Evolutionary conservation across 345 rosid species (phyloP).

Genomic region (Dovyalis caffra): DNA sequence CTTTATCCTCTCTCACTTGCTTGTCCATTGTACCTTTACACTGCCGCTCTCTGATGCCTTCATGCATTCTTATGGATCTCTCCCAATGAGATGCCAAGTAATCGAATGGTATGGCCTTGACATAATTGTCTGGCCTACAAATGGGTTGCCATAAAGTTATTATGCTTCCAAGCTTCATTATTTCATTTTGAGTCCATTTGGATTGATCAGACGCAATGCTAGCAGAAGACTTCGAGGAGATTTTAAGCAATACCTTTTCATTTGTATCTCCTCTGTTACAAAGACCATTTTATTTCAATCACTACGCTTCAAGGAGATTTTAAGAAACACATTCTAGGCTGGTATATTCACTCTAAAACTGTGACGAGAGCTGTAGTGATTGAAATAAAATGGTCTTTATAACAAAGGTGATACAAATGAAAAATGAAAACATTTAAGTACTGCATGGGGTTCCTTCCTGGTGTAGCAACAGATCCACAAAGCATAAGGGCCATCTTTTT

Average conservation of each 20-base stretch:
- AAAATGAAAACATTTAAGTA: background rate
- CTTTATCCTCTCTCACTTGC: background rate
- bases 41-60: background rate
- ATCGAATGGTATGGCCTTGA: background rate
- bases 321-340: background rate
- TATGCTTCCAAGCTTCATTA: background rate
- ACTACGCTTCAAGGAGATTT: no score
- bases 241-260: background rate
- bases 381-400: background rate
- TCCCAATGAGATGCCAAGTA: background rate
- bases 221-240: background rate
- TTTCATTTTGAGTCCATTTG: background rate
- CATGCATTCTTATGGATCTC: no score
- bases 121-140: no score
- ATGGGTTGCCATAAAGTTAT: background rate
- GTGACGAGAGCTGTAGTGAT: background rate
- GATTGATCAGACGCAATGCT: background rate
- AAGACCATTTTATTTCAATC: no score
- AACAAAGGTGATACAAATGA: background rate
- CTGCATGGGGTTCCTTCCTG: background rate
- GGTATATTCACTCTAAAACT: background rate
- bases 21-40: background rate
- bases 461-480: no score
- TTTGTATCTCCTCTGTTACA: no score
- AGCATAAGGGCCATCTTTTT: no score